phyloP scores from a whole-genome alignment of 768 basidiomycete genomes.

The Pleurotus salmoneostramineus region DNA sequence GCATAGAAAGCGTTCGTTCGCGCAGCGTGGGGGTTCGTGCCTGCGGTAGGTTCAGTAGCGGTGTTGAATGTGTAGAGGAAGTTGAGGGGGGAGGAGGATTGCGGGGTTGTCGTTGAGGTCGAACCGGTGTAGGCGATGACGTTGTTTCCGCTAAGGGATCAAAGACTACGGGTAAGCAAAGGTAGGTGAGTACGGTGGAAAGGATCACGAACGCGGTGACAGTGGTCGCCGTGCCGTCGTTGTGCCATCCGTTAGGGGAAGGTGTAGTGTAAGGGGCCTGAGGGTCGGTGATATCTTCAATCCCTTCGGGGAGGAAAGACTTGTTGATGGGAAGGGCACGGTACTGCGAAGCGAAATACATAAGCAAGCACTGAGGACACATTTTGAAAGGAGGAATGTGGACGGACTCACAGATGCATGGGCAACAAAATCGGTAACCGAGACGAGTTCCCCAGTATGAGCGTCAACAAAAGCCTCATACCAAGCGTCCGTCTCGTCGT shows the following conservation, averaged over 20 bases:
- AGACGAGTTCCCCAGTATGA: conserved; percentile 43
- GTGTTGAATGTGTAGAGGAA: conserved; percentile 29
- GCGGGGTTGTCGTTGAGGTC: conserved; percentile 20
- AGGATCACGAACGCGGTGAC: conserved; percentile 10
- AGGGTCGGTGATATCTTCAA: conserved; percentile 46
- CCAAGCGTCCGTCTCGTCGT: conserved; percentile 36
- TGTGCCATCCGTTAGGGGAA: conserved; percentile 60
- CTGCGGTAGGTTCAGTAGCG: conserved; percentile 21
- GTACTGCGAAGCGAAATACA: conserved; percentile 22
- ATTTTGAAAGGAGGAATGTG: not conserved
- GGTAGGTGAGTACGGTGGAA: not conserved
- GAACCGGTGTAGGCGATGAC: conserved; percentile 27
- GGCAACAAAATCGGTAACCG: conserved; percentile 48
- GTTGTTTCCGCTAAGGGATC: conserved; percentile 30
- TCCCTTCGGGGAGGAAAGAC: conserved; percentile 45
- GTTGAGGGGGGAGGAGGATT: conserved; percentile 25
- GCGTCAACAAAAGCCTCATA: conserved; percentile 59
- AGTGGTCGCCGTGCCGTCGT: conserved; percentile 13
- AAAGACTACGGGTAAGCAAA: not conserved
- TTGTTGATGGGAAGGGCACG: conserved; percentile 48
- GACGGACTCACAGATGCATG: conserved; percentile 29
- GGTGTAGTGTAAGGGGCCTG: conserved; percentile 37
- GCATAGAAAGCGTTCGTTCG: conserved; percentile 57
- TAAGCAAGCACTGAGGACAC: not conserved
- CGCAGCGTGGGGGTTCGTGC: conserved; percentile 48